Evolutionary conservation across 2,329 filamentous ascomycete genomes (phyloP).

Genomic region (Colletotrichum karsti): DNA sequence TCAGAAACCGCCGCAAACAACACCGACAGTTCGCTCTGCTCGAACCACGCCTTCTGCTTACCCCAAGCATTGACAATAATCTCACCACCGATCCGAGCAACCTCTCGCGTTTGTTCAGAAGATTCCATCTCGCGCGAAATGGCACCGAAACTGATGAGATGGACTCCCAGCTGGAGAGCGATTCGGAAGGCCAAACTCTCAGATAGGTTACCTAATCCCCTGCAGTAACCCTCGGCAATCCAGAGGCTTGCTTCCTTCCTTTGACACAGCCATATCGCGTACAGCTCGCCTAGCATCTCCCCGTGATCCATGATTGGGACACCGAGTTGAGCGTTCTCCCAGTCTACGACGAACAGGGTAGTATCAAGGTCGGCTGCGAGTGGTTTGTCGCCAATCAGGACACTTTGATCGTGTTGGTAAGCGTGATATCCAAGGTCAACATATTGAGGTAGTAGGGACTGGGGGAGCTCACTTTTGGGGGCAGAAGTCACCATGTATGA

Average conservation of each 20-base stretch:
- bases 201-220: not conserved
- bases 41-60: too few species aligned
- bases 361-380: not conserved
- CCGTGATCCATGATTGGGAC: not conserved
- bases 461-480: constrained; percentile 59
- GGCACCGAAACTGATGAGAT: not conserved
- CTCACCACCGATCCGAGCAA: not conserved
- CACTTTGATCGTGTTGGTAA: not conserved
- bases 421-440: too few species aligned
- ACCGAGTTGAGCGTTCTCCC: not conserved
- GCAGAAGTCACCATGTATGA: constrained; percentile 71
- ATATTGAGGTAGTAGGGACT: too few species aligned
- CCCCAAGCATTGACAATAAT: not conserved
- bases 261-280: not conserved
- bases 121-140: not conserved
- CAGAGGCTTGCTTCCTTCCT: not conserved
- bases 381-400: not conserved
- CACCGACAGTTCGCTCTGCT: too few species aligned
- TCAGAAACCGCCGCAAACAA: too few species aligned
- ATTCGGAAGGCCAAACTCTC: not conserved
- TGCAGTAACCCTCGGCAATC: not conserved
- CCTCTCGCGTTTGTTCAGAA: not conserved
- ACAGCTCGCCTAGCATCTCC: not conserved
- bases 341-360: not conserved
- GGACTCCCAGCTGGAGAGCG: not conserved